Conservation (phyloP, 768 basidiomycete species). For the Lactifluus rugatus region DNA sequence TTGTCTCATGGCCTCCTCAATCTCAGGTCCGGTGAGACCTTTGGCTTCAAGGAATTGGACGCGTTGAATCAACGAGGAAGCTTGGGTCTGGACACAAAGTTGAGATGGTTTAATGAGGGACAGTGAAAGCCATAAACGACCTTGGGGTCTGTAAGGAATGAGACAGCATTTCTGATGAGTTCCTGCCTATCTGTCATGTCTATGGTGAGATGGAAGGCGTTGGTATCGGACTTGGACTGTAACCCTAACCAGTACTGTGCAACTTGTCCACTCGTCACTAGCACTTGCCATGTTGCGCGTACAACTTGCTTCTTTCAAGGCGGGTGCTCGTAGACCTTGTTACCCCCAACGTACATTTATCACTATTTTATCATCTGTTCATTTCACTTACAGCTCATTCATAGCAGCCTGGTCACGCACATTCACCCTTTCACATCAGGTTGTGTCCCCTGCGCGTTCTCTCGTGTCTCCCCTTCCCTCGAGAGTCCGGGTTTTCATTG, state of each 20-base stretch:
- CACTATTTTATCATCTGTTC: neutral
- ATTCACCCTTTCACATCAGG: conserved; percentile 5
- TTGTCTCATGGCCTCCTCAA: conserved; percentile 73
- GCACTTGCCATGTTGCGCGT: conserved; percentile 12
- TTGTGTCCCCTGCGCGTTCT: conserved; percentile 4
- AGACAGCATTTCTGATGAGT: conserved; percentile 70
- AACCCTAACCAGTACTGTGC: conserved; percentile 13
- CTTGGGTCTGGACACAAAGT: conserved; percentile 45
- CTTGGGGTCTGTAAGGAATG: conserved; percentile 79
- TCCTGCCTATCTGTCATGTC: conserved; percentile 58
- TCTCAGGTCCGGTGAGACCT: conserved; percentile 74
- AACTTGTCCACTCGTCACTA: neutral
- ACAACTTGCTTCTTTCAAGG: conserved; percentile 8
- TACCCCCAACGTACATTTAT: conserved; percentile 1
- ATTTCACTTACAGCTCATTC: neutral
- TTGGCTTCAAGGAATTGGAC: conserved; percentile 95
- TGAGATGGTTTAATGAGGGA: neutral
- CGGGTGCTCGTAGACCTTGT: conserved; percentile 14
- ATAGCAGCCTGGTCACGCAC: conserved; percentile 12
- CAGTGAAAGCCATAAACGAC: conserved; percentile 29
- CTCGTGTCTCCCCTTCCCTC: neutral
- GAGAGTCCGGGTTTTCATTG: neutral
- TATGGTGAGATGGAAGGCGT: no score
- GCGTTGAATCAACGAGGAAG: conserved; percentile 72
- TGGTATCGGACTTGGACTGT: neutral